A percentile compares a stretch with the other conserved stretches of the same genome.
These are phyloP conservation scores for Candida wancherniae DNA, from an alignment of 805 yeast genomes.

Conservation along the genomic window DNA sequence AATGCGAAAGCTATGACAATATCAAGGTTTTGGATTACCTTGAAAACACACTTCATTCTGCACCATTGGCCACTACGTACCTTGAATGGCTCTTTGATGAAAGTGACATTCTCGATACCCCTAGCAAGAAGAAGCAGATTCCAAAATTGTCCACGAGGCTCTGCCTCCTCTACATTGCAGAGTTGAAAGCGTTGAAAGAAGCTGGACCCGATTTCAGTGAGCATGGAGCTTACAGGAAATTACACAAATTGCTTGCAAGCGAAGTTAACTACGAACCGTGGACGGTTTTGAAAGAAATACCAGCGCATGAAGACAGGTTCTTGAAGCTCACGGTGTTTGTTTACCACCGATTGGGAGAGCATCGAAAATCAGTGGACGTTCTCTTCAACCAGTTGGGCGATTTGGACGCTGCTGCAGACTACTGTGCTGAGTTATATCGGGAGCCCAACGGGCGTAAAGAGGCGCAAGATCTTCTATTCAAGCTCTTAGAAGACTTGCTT, in stretches of 20 bases:
- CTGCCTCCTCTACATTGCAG: slow-evolving; percentile 28
- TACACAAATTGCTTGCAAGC: slow-evolving; percentile 27
- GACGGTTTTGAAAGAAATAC: slow-evolving; percentile 31
- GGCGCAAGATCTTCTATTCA: slow-evolving; percentile 46
- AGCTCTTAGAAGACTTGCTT: slow-evolving; percentile 46
- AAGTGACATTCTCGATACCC: slow-evolving; percentile 26
- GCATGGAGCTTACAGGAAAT: slow-evolving; percentile 23
- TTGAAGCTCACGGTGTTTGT: slow-evolving; percentile 52
- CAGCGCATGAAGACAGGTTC: slow-evolving; percentile 27
- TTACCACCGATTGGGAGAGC: slow-evolving; percentile 54
- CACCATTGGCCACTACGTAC: slow-evolving; percentile 36
- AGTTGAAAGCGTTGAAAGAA: slow-evolving; percentile 14
- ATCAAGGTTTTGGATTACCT: slow-evolving; percentile 51
- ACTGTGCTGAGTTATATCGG: slow-evolving; percentile 49
- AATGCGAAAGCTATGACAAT: slow-evolving; percentile 55
- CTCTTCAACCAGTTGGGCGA: slow-evolving; percentile 55
- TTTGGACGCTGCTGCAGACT: slow-evolving; percentile 52
- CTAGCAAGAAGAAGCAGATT: slow-evolving; percentile 13
- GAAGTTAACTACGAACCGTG: slow-evolving; percentile 34
- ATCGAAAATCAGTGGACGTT: slow-evolving; percentile 58
- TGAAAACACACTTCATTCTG: slow-evolving; percentile 19
- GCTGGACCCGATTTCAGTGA: slow-evolving; percentile 12
- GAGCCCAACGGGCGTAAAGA: slow-evolving; percentile 24
- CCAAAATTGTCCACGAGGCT: slow-evolving; percentile 33
- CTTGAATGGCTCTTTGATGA: slow-evolving; percentile 38